phyloP scores from a whole-genome alignment of 306 rosid genomes.

The Senna siamea region DNA sequence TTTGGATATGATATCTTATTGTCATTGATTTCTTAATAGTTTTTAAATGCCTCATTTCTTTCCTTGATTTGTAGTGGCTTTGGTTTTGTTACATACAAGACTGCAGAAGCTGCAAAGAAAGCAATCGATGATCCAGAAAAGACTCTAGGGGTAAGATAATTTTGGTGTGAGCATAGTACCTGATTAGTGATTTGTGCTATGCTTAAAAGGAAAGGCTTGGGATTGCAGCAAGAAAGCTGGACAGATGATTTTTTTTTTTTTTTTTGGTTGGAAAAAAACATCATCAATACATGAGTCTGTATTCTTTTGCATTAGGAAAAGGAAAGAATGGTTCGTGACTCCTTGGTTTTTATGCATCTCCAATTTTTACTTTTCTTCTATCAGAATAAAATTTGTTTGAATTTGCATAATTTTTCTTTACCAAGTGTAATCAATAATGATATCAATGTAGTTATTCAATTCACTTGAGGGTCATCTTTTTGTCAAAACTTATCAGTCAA shows the following conservation, averaged over 20 bases:
- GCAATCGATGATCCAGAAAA: conserved; percentile 75
- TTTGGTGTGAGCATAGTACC: background rate
- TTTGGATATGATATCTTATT: conserved; percentile 16
- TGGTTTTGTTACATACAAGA: conserved; percentile 79
- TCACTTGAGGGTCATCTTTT: conserved; percentile 27
- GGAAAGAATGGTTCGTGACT: background rate
- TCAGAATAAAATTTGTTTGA: background rate
- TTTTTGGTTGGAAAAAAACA: background rate
- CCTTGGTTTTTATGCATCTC: conserved; percentile 13
- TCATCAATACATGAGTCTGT: background rate
- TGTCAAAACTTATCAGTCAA: background rate
- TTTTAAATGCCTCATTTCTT: conserved; percentile 25
- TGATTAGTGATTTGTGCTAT: conserved; percentile 27
- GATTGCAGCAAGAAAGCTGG: conserved; percentile 16
- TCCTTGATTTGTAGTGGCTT: conserved; percentile 59
- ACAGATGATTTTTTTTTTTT: conserved; percentile 4
- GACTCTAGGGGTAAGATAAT: conserved; percentile 63
- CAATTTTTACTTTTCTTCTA: conserved; percentile 1
- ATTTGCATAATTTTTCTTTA: background rate
- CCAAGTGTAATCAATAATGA: background rate
- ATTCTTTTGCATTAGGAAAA: background rate
- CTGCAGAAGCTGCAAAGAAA: conserved; percentile 73
- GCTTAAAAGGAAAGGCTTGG: conserved; percentile 26
- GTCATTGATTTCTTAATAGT: background rate
- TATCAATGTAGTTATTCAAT: background rate